These are phyloP conservation scores for Sarcodon sp. DNA, from an alignment of 768 basidiomycete species.

Conservation along the genomic window DNA sequence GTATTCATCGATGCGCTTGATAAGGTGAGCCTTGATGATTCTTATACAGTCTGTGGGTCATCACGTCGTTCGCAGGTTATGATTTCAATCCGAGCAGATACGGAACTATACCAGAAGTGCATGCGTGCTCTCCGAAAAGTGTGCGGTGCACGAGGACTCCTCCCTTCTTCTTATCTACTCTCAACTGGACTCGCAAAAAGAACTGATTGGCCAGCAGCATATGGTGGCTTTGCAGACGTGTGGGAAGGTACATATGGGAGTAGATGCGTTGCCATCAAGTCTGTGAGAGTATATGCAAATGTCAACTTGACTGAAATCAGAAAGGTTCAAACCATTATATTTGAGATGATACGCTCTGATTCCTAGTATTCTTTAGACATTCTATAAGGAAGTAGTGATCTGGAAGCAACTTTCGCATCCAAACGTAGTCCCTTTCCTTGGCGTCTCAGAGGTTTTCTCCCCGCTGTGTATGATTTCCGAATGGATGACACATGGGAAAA, in stretches of 20 bases:
- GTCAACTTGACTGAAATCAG: neutral
- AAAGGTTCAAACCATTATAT: neutral
- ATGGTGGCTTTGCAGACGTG: conserved; percentile 5
- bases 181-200: too few relatives aligned
- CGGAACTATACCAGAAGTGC: neutral
- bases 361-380: neutral
- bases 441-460: neutral
- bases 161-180: neutral
- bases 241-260: conserved; percentile 1
- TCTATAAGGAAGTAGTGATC: conserved; percentile 1
- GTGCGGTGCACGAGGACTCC: neutral
- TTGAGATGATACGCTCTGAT: neutral
- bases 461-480: conserved; percentile 1
- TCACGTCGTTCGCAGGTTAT: too few relatives aligned
- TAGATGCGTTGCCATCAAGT: conserved; percentile 2
- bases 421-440: conserved; percentile 2
- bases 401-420: conserved; percentile 1
- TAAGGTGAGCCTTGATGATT: too few relatives aligned
- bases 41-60: too few relatives aligned
- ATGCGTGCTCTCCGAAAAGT: neutral
- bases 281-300: neutral
- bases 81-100: neutral
- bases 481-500: conserved; percentile 6
- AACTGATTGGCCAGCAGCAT: too few relatives aligned
- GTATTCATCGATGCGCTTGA: too few relatives aligned